Conservation (phyloP, 1,284 basidiomycete genomes). For the Coriolopsis trogii region DNA sequence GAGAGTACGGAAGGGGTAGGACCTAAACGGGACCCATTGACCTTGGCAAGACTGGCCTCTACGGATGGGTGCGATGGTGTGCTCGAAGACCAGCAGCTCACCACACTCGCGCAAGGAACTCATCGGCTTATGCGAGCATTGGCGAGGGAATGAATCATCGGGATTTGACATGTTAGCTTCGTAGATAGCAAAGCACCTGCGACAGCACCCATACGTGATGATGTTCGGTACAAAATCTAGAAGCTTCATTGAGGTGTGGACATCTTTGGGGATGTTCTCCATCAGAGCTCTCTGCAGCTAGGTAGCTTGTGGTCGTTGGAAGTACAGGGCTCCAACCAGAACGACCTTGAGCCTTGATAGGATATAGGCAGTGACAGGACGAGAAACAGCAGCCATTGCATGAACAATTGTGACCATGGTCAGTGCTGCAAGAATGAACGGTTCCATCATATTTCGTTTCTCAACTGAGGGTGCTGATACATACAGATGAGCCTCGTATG, state of each 20-base stretch:
- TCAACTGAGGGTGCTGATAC: background rate
- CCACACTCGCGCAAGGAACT: background rate
- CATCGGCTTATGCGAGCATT: background rate
- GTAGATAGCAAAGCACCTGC: conserved; percentile 7
- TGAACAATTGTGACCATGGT: conserved; percentile 2
- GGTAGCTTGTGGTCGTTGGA: background rate
- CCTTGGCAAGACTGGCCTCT: no score
- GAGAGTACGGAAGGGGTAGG: background rate
- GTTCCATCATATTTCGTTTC: background rate
- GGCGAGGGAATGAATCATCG: conserved; percentile 2
- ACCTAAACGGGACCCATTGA: background rate
- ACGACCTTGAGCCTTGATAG: background rate
- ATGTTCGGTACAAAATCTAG: conserved; percentile 7
- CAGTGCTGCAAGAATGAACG: conserved; percentile 1
- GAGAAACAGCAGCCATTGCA: background rate
- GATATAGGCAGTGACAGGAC: background rate
- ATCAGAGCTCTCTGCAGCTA: background rate
- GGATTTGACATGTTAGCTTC: background rate
- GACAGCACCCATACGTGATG: conserved; percentile 9
- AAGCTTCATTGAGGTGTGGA: background rate
- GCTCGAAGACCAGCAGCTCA: background rate
- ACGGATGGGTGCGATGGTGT: background rate
- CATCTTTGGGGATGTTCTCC: background rate
- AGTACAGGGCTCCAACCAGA: background rate
- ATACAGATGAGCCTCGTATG: background rate